Evolutionary conservation across 371 early-diverging fungal species (phyloP), one percentile per base, ranked within the genome.

Genomic region (Lichtheimia ramosa): DNA sequence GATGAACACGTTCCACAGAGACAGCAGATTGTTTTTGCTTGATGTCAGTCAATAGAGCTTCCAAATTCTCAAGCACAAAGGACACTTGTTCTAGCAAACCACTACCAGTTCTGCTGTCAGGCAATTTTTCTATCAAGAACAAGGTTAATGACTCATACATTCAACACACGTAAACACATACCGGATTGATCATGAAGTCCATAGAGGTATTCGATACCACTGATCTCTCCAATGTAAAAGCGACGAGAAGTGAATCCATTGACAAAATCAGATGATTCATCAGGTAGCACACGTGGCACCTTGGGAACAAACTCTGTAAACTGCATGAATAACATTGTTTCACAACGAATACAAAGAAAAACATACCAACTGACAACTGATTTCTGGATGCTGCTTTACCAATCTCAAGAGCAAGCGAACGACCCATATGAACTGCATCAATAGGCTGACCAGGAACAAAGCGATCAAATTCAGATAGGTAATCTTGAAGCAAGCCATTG

Each of bases 401-500:
- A 8, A 89, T 70, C 12, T 92, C 90, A 10, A 91, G 69, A 5
- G 92, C 92, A 59, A 92, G 70, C 3, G 87, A 80, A 8, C 88
- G 83, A 24, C 92, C 92, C 69, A 91, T 70, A 60, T 92, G 92
- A 5, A 82, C 83, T 13, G 59, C 56, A 42, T 74, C 78, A 7
- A 83, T 73, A 43, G 73, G 75, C 51, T 71, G 74, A 28, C 81
- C 73, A 13, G 74, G 63, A 40, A 77, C 73, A 57, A 68, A 77
- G 43, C 76, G 74, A 55, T 83, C 79, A 58, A 78, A 71, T 43
- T 85, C 82, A 0, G 88, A 79, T 20, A 91, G 66, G 55, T 91
- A 90, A 25, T 82, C 83, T 68, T 90, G 85, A 55, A 89, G 63
- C 39, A 88, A 59, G 2, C 85, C 86, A 63, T 84, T 83, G 15